phyloP scores from a whole-genome alignment of 345 rosid genomes.

The Firmiana major region DNA sequence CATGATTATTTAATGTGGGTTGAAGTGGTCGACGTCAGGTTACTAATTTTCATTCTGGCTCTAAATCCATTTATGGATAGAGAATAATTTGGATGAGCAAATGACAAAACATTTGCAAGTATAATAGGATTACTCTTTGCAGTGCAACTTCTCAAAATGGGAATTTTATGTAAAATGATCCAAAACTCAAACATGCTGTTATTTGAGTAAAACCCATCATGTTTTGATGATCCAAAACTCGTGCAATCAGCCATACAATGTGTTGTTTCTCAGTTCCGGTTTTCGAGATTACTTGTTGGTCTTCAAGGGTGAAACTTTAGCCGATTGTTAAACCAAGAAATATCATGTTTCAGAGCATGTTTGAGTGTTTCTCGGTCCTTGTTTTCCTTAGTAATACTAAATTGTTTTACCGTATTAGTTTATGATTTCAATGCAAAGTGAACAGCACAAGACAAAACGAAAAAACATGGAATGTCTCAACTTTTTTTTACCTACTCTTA shows the following conservation, averaged over 20 bases:
- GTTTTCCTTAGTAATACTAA: background rate
- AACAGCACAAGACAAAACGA: background rate
- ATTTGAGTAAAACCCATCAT: background rate
- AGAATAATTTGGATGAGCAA: background rate
- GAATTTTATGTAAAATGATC: too few relatives aligned
- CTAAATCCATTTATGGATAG: background rate
- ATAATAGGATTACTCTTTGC: too few relatives aligned
- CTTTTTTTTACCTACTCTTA: background rate
- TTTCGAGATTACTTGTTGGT: background rate
- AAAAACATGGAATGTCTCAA: background rate
- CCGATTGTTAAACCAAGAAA: background rate
- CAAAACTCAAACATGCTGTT: too few relatives aligned
- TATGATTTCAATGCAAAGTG: background rate
- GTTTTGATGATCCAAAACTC: background rate
- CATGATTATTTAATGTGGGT: background rate
- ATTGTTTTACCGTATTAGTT: background rate
- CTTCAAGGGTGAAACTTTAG: conserved; percentile 4
- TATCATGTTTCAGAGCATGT: background rate
- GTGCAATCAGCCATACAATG: background rate
- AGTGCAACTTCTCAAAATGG: too few relatives aligned
- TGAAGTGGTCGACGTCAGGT: background rate
- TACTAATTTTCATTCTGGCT: background rate
- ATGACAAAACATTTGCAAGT: background rate
- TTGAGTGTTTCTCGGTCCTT: background rate
- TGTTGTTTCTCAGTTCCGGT: background rate